A percentile compares a stretch with the other conserved stretches of the same genome.
phyloP scores from a whole-genome alignment of 805 yeast species.

The Ogataea allantospora region DNA sequence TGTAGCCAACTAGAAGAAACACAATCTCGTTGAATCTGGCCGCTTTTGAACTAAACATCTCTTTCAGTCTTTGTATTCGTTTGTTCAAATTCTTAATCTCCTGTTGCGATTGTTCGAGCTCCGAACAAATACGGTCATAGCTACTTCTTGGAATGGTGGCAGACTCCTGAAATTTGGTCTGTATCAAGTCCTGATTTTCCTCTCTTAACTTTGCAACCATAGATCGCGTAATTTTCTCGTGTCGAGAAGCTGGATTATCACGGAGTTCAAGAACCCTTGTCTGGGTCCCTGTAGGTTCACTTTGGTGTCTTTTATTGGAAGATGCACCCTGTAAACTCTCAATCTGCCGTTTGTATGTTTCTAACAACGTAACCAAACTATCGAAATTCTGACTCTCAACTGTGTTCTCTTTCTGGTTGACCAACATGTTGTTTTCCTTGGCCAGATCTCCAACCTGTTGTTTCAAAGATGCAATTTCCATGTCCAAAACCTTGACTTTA shows the following conservation, averaged over 20 bases:
- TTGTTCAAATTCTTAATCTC: conserved; percentile 52
- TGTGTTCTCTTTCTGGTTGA: not conserved
- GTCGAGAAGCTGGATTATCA: conserved; percentile 60
- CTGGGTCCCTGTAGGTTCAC: too few relatives aligned
- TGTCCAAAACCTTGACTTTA: conserved; percentile 14
- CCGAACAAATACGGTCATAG: conserved; percentile 59
- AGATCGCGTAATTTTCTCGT: conserved; percentile 58
- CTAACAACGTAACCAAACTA: conserved; percentile 47
- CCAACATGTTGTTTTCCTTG: conserved; percentile 14
- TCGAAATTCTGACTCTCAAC: conserved; percentile 26
- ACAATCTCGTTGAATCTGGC: conserved; percentile 67
- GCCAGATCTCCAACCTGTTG: conserved; percentile 5
- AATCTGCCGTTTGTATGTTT: conserved; percentile 53
- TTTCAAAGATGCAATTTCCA: conserved; percentile 14
- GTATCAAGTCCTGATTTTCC: conserved; percentile 59
- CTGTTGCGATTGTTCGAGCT: conserved; percentile 45
- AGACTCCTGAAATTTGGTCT: conserved; percentile 2
- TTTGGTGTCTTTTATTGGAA: conserved; percentile 22
- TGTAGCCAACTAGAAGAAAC: conserved; percentile 67
- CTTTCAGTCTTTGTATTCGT: conserved; percentile 49
- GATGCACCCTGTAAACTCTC: conserved; percentile 31
- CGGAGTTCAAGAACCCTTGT: conserved; percentile 55
- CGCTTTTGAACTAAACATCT: conserved; percentile 64
- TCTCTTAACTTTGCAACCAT: conserved; percentile 48
- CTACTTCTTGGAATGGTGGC: conserved; percentile 55